These are phyloP conservation scores for Pseudocercospora ulei DNA, from an alignment of 2,329 filamentous ascomycete genomes.

Conservation along the genomic window DNA sequence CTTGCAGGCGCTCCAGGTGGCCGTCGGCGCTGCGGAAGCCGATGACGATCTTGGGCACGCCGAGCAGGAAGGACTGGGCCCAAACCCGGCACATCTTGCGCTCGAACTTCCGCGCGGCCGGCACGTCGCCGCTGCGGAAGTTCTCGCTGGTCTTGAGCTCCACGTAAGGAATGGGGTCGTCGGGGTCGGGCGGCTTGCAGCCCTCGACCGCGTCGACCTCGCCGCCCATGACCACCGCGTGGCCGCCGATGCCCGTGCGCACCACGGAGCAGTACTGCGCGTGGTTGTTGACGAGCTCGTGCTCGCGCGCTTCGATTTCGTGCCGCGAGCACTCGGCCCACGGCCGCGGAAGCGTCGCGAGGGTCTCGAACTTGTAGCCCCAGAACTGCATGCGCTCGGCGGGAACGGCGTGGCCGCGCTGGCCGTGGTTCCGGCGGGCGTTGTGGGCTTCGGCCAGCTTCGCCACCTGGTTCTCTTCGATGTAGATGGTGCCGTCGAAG, in stretches of 20 bases:
- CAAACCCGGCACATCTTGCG: constrained; percentile 83
- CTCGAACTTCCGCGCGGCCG: constrained; percentile 67
- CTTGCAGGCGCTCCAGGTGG: constrained; percentile 60
- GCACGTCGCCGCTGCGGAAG: constrained; percentile 43
- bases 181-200: constrained; percentile 55
- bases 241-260: constrained; percentile 70
- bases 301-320: constrained; percentile 66
- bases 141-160: constrained; percentile 75
- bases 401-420: constrained; percentile 48
- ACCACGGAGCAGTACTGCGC: constrained; percentile 95
- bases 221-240: constrained; percentile 69
- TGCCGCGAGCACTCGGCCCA: constrained; percentile 66
- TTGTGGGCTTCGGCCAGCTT: constrained; percentile 54
- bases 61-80: constrained; percentile 90
- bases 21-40: constrained; percentile 72
- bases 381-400: constrained; percentile 85
- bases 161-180: constrained; percentile 74
- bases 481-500: constrained; percentile 71
- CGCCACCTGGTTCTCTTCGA: constrained; percentile 78
- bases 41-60: constrained; percentile 82
- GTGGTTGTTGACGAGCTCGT: constrained; percentile 70
- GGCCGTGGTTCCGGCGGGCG: constrained; percentile 33
- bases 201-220: constrained; percentile 95
- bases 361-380: constrained; percentile 95
- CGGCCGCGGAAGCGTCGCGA: constrained; percentile 63